Percentiles rank a stretch among this genome's conserved stretches.
These are phyloP conservation scores for Aspergillus transmontanensis DNA, from an alignment of 2,329 filamentous ascomycete genomes.

Conservation along the genomic window DNA sequence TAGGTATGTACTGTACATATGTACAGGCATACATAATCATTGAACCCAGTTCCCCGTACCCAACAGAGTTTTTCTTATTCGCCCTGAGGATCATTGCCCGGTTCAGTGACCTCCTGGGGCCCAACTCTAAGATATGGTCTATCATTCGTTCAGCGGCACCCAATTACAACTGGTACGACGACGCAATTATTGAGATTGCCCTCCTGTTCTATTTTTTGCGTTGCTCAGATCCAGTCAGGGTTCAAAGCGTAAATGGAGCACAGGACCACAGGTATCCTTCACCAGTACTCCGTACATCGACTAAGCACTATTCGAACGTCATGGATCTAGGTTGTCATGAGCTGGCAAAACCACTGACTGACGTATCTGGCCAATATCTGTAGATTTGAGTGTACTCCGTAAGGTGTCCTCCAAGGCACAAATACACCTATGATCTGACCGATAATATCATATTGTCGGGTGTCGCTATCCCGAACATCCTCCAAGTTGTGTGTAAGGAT, in stretches of 20 bases:
- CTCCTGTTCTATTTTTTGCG: background rate
- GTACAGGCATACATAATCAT: too few species aligned
- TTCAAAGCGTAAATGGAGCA: background rate
- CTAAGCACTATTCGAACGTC: background rate
- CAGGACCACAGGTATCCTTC: background rate
- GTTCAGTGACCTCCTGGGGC: background rate
- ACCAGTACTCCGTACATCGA: background rate
- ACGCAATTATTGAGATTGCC: background rate
- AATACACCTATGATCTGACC: background rate
- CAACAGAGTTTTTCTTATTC: background rate
- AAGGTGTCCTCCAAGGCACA: background rate
- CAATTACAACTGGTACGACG: background rate
- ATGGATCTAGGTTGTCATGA: background rate
- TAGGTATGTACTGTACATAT: too few species aligned
- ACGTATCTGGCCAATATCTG: background rate
- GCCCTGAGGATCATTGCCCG: slow-evolving; percentile 11
- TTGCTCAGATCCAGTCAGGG: background rate
- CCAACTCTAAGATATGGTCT: slow-evolving; percentile 1
- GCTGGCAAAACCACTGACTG: background rate
- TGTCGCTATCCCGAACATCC: background rate
- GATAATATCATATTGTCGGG: background rate
- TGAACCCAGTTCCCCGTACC: background rate
- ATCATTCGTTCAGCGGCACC: background rate
- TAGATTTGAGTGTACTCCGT: background rate
- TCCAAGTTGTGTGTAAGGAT: background rate